Base-by-base conservation (phyloP, 2,329 filamentous ascomycete genomes). In the Penicillium olsonii region DNA sequence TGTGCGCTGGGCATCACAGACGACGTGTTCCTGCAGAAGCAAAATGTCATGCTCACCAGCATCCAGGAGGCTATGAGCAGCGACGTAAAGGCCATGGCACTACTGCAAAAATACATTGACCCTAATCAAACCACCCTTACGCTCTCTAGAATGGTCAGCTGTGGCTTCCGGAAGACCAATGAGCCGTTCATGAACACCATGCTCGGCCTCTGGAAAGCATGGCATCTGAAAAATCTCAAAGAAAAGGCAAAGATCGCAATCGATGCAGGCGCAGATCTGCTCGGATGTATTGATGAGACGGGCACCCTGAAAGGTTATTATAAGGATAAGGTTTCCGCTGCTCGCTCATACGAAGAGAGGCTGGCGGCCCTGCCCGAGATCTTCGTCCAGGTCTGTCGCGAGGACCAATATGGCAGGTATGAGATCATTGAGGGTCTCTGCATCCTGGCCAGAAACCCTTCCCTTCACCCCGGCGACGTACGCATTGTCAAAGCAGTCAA, bases 241-340 rank as follows among this genome's bases (percentile, higher is more conserved):
- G 91, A 97, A 59, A 97, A 96, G 61, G 91, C 92, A 0, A 87
- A 87, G 22, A 90, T 99, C 37, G 79, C 84, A 2, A 81, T 99
- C 9, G 84, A 90, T 6, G 73, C 92, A 50, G 91, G 92, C 1
- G 92, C 91, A 0, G 95, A 95, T 64, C 78, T 97, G 0, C 81
- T 97, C 6, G 94, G 92, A 3, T 91, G 89, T 54, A 83, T 92
- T 5, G 94, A 99, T 58, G 94, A 99, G 69, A 92, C 88, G 0
- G 80, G 76, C 1, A 87, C 80, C 0, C 72, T 99, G 8, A 79
- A 83, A 52, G 94, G 94, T 0, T 84, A 95, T 62, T 83, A 75
- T 26, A 69, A 78, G n/a, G 62, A 73, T 2, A 73, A 72, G n/a
- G 68, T 77, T 37, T 65, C 68, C 2, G 29, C 60, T 20, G 44